Conservation (phyloP, 208 protist species). For the Crithidia brevicula region DNA sequence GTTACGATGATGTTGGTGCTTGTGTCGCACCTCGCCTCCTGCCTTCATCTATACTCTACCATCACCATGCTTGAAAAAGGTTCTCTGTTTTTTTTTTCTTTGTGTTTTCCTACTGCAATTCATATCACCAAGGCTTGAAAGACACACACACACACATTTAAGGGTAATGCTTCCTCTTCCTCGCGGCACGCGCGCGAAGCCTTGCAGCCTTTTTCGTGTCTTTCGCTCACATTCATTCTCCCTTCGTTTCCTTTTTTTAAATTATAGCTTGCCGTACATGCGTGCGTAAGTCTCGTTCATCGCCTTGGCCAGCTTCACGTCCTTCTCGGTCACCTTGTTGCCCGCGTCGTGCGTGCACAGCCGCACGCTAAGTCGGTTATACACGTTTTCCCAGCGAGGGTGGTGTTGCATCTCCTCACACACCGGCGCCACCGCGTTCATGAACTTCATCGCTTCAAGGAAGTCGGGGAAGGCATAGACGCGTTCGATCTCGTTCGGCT, state of each 20-base stretch:
- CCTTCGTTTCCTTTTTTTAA: neutral
- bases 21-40: no score
- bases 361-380: slow-evolving; percentile 93
- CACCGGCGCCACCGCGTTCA: slow-evolving; percentile 77
- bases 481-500: slow-evolving; percentile 46
- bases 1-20: no score
- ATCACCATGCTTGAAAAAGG: no score
- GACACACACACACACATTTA: no score
- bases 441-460: slow-evolving; percentile 90
- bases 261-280: slow-evolving; percentile 13
- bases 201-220: neutral
- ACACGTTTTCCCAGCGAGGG: slow-evolving; percentile 96
- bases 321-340: slow-evolving; percentile 83
- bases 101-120: no score
- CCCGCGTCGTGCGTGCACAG: slow-evolving; percentile 95
- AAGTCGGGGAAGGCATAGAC: slow-evolving; percentile 92
- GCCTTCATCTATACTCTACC: no score
- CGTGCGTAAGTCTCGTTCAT: slow-evolving; percentile 61
- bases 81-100: no score
- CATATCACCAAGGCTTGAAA: no score
- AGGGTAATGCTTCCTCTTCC: no score
- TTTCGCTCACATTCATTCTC: neutral
- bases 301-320: slow-evolving; percentile 66
- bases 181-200: no score
- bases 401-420: slow-evolving; percentile 94